Evolutionary conservation across 345 rosid species (phyloP).

Genomic region (Leavenworthia alabamica): DNA sequence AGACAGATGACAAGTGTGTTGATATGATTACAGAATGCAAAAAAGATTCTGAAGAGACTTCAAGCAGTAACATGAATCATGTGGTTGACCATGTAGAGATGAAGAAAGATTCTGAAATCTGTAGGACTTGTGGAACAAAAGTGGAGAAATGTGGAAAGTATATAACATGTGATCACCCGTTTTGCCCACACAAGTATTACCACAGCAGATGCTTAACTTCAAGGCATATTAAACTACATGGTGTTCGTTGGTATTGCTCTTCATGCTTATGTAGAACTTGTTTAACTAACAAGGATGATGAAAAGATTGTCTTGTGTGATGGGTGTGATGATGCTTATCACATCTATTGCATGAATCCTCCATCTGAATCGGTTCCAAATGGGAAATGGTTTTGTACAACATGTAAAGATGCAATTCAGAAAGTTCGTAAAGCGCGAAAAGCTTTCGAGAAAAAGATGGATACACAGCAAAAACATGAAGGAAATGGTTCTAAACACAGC

Average conservation of each 20-base stretch:
- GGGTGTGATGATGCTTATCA: conserved; percentile 92
- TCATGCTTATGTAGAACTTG: conserved; percentile 82
- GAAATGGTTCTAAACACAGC: conserved; percentile 75
- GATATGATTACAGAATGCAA: conserved; percentile 24
- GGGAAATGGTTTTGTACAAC: conserved; percentile 81
- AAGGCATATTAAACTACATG: conserved; percentile 50
- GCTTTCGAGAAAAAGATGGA: conserved; percentile 36
- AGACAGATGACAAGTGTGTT: conserved; percentile 24
- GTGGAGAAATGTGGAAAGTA: conserved; percentile 39
- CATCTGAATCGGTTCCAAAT: conserved; percentile 42
- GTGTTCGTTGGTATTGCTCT: conserved; percentile 84
- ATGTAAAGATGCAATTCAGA: conserved; percentile 48
- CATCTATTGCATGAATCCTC: conserved; percentile 76
- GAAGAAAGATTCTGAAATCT: conserved; percentile 18
- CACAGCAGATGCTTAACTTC: conserved; percentile 74
- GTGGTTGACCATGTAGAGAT: conserved; percentile 22
- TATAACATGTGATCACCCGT: conserved; percentile 54
- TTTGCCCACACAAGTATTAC: conserved; percentile 58
- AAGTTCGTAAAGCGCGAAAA: conserved; percentile 44
- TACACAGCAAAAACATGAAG: conserved; percentile 29
- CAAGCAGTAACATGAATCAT: conserved; percentile 37
- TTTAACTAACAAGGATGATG: conserved; percentile 70
- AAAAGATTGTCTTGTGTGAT: conserved; percentile 74
- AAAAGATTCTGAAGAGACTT: conserved; percentile 41
- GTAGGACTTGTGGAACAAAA: conserved; percentile 56